These are phyloP conservation scores for Pezicula neosporulosa DNA, from an alignment of 2,329 filamentous ascomycete genomes.

Conservation along the genomic window DNA sequence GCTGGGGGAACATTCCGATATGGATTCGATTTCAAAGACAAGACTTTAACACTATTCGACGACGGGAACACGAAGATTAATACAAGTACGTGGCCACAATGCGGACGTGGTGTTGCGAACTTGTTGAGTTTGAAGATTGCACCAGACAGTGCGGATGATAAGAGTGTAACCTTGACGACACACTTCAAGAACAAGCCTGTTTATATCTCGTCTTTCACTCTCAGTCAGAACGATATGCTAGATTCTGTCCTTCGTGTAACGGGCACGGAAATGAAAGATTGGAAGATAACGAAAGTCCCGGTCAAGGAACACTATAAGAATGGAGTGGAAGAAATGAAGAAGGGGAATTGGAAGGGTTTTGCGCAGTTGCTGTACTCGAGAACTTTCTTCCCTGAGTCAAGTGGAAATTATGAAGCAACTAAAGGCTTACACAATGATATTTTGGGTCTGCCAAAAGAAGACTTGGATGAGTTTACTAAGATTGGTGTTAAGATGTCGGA, in stretches of 20 bases:
- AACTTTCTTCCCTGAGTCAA: constrained; percentile 12
- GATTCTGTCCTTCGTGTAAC: constrained; percentile 19
- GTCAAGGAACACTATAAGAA: constrained; percentile 6
- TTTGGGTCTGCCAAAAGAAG: constrained; percentile 14
- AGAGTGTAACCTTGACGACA: constrained; percentile 28
- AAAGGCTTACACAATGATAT: constrained; percentile 10
- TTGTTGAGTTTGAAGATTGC: constrained; percentile 36
- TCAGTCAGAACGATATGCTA: constrained; percentile 48
- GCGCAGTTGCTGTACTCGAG: constrained; percentile 8
- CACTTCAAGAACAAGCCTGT: constrained; percentile 37
- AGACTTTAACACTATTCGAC: constrained; percentile 44
- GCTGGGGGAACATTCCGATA: constrained; percentile 29
- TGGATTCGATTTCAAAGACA: constrained; percentile 47
- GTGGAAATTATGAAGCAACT: constrained; percentile 7
- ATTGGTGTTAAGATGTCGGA: constrained; percentile 1
- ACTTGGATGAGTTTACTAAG: constrained; percentile 13
- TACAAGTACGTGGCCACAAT: constrained; percentile 45
- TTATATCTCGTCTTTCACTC: constrained; percentile 40
- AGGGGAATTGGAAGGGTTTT: constrained; percentile 11
- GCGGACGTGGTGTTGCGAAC: constrained; percentile 49
- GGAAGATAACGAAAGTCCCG: constrained; percentile 8
- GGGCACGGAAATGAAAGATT: constrained; percentile 8
- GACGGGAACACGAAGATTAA: constrained; percentile 44
- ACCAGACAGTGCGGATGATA: constrained; percentile 31
- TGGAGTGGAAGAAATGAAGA: constrained; percentile 7